A percentile compares a stretch with the other conserved stretches of the same genome.
phyloP scores from a whole-genome alignment of 2,329 filamentous ascomycete species.

The Gnomoniopsis smithogilvyi region DNA sequence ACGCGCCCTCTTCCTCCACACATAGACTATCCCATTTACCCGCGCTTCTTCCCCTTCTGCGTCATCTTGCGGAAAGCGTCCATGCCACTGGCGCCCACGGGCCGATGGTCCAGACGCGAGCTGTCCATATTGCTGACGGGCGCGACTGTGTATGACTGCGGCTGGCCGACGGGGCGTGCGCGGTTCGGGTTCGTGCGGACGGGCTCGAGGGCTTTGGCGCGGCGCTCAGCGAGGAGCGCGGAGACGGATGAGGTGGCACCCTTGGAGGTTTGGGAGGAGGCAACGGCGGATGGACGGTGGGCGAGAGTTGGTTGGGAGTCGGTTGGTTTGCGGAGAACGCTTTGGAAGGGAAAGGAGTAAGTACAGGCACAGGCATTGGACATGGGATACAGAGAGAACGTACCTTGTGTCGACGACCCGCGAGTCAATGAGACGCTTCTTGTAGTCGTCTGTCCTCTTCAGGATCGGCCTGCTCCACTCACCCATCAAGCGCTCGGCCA shows the following conservation, averaged over 20 bases:
- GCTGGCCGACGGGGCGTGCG: constrained; percentile 52
- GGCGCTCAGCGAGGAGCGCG: constrained; percentile 25
- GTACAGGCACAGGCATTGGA: constrained; percentile 2
- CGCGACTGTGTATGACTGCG: constrained; percentile 57
- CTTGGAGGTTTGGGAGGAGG: constrained; percentile 27
- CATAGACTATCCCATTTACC: too few species aligned
- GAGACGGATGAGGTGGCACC: constrained; percentile 22
- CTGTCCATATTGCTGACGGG: constrained; percentile 58
- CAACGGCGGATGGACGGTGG: constrained; percentile 38
- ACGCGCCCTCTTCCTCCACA: too few species aligned
- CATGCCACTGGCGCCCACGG: constrained; percentile 60
- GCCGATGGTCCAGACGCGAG: constrained; percentile 51
- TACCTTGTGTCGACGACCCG: constrained; percentile 64
- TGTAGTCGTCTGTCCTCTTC: constrained; percentile 91
- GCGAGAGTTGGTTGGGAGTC: constrained; percentile 40
- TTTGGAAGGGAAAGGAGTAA: constrained; percentile 37
- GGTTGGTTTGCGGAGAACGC: constrained; percentile 37
- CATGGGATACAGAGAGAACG: constrained; percentile 25
- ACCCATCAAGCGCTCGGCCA: constrained; percentile 85
- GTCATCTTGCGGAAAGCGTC: constrained; percentile 66
- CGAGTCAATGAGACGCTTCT: constrained; percentile 69
- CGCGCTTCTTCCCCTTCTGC: constrained; percentile 49
- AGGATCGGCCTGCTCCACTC: constrained; percentile 96
- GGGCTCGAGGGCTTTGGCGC: constrained; percentile 45
- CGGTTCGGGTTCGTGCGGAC: constrained; percentile 49